phyloP scores from a whole-genome alignment of 1,284 basidiomycete genomes.

The Erythrobasidium hasegawianum region DNA sequence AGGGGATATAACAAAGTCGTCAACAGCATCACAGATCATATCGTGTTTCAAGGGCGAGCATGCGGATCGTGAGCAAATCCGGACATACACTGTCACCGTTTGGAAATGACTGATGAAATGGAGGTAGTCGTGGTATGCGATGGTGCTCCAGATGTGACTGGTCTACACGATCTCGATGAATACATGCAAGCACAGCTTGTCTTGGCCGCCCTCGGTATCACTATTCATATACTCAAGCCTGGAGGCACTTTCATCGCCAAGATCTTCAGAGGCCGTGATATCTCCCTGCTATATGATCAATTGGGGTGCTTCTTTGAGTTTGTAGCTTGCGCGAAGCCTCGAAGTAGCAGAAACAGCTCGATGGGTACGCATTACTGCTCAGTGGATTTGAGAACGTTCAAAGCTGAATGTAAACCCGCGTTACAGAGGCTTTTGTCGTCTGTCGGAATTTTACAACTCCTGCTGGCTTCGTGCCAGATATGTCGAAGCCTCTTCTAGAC shows the following conservation, averaged over 20 bases:
- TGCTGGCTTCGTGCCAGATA: conserved; percentile 43
- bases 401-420: conserved; percentile 10
- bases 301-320: conserved; percentile 53
- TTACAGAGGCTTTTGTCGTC: conserved; percentile 56
- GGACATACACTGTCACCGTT: neutral
- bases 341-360: conserved; percentile 47
- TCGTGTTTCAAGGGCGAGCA: conserved; percentile 53
- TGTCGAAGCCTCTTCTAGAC: conserved; percentile 44
- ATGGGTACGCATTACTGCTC: conserved; percentile 38
- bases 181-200: conserved; percentile 58
- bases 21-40: conserved; percentile 55
- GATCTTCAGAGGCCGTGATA: conserved; percentile 56
- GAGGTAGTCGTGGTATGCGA: conserved; percentile 56
- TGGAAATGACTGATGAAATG: neutral
- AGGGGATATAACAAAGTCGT: conserved; percentile 57
- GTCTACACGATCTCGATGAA: conserved; percentile 58
- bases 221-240: conserved; percentile 54
- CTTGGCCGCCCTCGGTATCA: conserved; percentile 56
- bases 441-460: conserved; percentile 53
- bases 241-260: conserved; percentile 58
- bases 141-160: conserved; percentile 60
- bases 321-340: conserved; percentile 50
- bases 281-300: conserved; percentile 52
- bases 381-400: neutral
- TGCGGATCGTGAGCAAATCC: conserved; percentile 49